These are phyloP conservation scores for Odontarrhena argentea DNA, from an alignment of 345 rosid species.

Conservation along the genomic window DNA sequence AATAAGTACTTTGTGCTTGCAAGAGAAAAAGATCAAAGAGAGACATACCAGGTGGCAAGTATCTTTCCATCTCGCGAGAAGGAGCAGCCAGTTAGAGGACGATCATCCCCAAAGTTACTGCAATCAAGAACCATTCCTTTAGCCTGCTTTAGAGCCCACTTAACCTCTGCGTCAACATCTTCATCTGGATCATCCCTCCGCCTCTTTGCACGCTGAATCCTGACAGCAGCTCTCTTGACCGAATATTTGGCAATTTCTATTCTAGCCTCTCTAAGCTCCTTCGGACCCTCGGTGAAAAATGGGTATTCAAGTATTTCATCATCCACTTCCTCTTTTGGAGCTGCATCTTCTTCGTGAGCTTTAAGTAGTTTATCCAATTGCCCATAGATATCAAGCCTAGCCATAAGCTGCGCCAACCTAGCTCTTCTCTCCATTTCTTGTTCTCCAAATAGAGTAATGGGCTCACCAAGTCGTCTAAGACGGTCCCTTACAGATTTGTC, in stretches of 20 bases:
- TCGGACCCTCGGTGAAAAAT: conserved; percentile 82
- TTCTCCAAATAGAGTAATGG: conserved; percentile 94
- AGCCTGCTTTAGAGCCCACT: conserved; percentile 71
- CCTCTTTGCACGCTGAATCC: conserved; percentile 70
- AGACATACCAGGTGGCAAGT: conserved; percentile 82
- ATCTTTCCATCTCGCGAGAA: conserved; percentile 76
- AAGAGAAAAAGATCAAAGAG: conserved; percentile 22
- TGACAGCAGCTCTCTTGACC: conserved; percentile 61
- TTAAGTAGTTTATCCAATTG: conserved; percentile 79
- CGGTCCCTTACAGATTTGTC: conserved; percentile 90
- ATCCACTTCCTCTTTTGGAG: conserved; percentile 55
- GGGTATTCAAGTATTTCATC: conserved; percentile 76
- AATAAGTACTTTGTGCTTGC: background rate
- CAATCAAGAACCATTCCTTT: conserved; percentile 70
- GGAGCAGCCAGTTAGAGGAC: conserved; percentile 92
- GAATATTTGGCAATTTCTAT: conserved; percentile 76
- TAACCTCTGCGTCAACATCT: conserved; percentile 81
- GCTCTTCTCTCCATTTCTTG: conserved; percentile 96
- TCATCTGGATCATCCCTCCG: conserved; percentile 93
- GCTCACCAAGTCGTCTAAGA: conserved; percentile 86
- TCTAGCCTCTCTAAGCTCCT: conserved; percentile 71
- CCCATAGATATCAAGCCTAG: conserved; percentile 77
- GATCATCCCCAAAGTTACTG: conserved; percentile 86
- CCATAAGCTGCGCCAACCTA: conserved; percentile 85
- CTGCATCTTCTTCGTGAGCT: conserved; percentile 86